A percentile compares a stretch with the other conserved stretches of the same genome.
These are phyloP conservation scores for Tuber melanosporum DNA, from an alignment of 495 filamentous ascomycete species.

Conservation along the genomic window DNA sequence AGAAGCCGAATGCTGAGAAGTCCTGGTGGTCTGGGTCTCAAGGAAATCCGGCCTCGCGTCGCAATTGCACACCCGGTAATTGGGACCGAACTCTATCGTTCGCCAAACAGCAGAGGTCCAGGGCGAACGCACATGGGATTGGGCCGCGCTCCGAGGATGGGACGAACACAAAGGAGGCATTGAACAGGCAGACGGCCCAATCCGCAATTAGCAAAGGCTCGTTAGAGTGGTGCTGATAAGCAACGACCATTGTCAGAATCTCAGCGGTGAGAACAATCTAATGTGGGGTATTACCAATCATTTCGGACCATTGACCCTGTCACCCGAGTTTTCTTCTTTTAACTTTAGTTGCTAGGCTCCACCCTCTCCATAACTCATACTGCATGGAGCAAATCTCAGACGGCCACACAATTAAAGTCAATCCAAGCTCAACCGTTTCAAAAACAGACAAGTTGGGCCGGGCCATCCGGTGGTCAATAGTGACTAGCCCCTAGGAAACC, in stretches of 20 bases:
- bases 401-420: neutral
- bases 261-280: neutral
- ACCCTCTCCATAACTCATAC: neutral
- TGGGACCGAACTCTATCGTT: neutral
- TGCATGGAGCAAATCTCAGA: neutral
- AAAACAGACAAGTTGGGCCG: neutral
- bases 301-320: neutral
- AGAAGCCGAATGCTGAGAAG: neutral
- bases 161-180: neutral
- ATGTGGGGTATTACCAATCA: neutral
- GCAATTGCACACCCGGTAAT: neutral
- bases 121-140: slow-evolving; percentile 1
- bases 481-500: neutral
- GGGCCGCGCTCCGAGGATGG: slow-evolving; percentile 4
- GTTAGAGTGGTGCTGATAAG: neutral
- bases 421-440: neutral
- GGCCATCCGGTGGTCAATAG: neutral
- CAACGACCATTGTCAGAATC: neutral
- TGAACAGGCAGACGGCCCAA: neutral
- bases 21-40: neutral
- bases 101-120: neutral
- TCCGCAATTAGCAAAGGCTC: neutral
- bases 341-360: neutral
- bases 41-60: neutral
- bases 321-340: slow-evolving; percentile 2